phyloP scores from a whole-genome alignment of 768 basidiomycete species.

The Trametes cingulata region DNA sequence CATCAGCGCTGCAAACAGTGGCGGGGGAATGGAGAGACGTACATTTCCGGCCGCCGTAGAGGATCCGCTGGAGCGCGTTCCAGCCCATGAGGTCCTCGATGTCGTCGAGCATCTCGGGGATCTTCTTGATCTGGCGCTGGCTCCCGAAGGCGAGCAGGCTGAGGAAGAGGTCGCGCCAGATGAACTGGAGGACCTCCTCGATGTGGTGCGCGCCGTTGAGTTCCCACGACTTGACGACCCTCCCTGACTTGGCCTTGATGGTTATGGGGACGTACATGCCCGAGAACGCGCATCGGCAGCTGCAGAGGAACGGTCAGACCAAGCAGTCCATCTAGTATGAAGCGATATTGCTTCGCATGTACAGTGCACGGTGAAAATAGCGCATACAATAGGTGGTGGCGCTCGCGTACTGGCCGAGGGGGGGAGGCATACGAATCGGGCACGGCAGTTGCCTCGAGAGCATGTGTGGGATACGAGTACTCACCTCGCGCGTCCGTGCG shows the following conservation, averaged over 20 bases:
- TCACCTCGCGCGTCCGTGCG: conserved; percentile 40
- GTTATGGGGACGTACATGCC: conserved; percentile 48
- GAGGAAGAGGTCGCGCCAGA: conserved; percentile 70
- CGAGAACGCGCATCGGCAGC: conserved; percentile 56
- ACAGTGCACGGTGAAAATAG: too few relatives aligned
- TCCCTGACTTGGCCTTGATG: conserved; percentile 46
- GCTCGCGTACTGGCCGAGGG: neutral
- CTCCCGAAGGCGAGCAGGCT: conserved; percentile 47
- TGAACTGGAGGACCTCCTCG: conserved; percentile 53
- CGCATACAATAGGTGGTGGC: too few relatives aligned
- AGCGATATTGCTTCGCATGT: neutral
- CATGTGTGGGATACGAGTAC: neutral
- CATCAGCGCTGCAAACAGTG: neutral
- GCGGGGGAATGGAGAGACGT: conserved; percentile 16
- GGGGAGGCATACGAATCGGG: too few relatives aligned
- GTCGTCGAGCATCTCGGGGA: conserved; percentile 60
- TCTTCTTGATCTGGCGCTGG: conserved; percentile 30
- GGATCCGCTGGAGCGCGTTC: conserved; percentile 49
- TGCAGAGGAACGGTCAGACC: conserved; percentile 26
- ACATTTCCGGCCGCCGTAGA: conserved; percentile 55
- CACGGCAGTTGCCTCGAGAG: too few relatives aligned
- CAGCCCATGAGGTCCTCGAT: conserved; percentile 54
- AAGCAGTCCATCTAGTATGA: neutral
- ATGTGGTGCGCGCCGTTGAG: conserved; percentile 50
- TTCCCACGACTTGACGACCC: conserved; percentile 48